Percentiles rank a stretch among this genome's conserved stretches.
These are phyloP conservation scores for Centella asiatica DNA, from an alignment of 129 eudicot species.

Conservation along the genomic window DNA sequence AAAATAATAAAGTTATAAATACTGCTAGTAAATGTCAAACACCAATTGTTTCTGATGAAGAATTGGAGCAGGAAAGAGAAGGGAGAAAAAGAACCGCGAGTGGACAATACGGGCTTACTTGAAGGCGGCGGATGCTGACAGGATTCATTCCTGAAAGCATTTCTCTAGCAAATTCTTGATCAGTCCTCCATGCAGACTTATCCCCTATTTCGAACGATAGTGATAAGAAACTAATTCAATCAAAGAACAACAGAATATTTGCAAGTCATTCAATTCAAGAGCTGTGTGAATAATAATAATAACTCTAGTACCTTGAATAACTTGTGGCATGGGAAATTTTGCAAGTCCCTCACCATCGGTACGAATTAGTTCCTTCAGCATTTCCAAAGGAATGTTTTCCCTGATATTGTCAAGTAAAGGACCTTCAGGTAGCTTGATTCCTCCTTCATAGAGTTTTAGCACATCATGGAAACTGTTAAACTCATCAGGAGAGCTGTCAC, in stretches of 20 bases:
- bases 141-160: conserved; percentile 13
- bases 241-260: background rate
- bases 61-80: no score
- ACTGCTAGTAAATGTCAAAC: background rate
- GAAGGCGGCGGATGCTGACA: conserved; percentile 9
- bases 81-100: no score
- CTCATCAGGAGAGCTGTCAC: conserved; percentile 35
- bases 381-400: conserved; percentile 1
- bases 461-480: conserved; percentile 22
- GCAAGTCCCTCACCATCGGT: conserved; percentile 2
- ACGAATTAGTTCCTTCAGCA: conserved; percentile 4
- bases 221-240: no score
- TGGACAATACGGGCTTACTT: background rate
- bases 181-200: conserved; percentile 12
- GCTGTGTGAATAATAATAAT: background rate
- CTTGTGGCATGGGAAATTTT: conserved; percentile 7
- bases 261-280: no score
- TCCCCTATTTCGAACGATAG: background rate
- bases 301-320: background rate
- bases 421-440: conserved; percentile 8
- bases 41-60: no score
- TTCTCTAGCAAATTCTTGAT: conserved; percentile 14
- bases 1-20: background rate
- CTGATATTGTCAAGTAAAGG: conserved; percentile 10
- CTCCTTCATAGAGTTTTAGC: conserved; percentile 11